These are phyloP conservation scores for Amanita molliuscula DNA, from an alignment of 768 basidiomycete species.

Conservation along the genomic window DNA sequence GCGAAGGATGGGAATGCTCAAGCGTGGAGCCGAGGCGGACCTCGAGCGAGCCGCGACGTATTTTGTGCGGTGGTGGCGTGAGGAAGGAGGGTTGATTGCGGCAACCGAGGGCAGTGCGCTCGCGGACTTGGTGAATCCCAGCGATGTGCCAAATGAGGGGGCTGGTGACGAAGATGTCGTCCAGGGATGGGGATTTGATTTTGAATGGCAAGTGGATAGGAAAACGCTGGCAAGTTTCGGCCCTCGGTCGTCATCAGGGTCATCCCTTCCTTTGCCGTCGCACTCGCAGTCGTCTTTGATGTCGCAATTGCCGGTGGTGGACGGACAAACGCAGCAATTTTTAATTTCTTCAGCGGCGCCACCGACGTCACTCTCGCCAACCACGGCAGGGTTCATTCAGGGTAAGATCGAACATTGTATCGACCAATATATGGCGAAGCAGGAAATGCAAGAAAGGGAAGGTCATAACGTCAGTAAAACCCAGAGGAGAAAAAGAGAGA, in stretches of 20 bases:
- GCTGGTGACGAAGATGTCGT: slow-evolving; percentile 8
- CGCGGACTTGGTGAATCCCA: neutral
- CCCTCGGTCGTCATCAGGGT: slow-evolving; percentile 6
- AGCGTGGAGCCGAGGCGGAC: slow-evolving; percentile 68
- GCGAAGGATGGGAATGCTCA: slow-evolving; percentile 69
- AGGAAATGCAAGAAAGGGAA: slow-evolving; percentile 37
- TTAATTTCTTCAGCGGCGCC: neutral
- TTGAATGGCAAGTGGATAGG: slow-evolving; percentile 49
- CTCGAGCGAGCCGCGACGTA: slow-evolving; percentile 61
- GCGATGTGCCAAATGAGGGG: neutral
- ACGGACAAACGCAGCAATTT: neutral
- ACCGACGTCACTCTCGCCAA: neutral
- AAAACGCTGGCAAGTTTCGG: slow-evolving; percentile 13
- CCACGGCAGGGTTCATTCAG: slow-evolving; percentile 29
- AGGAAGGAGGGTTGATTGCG: slow-evolving; percentile 51
- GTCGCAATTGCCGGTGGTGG: neutral
- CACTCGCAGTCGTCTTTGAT: neutral
- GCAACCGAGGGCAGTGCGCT: slow-evolving; percentile 19
- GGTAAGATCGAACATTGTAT: slow-evolving; percentile 65
- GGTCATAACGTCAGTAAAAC: slow-evolving; percentile 58
- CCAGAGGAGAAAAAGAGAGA: slow-evolving; percentile 52
- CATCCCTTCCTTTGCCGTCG: neutral
- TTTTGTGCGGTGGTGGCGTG: slow-evolving; percentile 86
- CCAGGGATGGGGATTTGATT: slow-evolving; percentile 82
- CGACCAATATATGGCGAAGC: slow-evolving; percentile 35